Evolutionary conservation across 305 asterid genomes (phyloP).

Genomic region (Plantago rigida): DNA sequence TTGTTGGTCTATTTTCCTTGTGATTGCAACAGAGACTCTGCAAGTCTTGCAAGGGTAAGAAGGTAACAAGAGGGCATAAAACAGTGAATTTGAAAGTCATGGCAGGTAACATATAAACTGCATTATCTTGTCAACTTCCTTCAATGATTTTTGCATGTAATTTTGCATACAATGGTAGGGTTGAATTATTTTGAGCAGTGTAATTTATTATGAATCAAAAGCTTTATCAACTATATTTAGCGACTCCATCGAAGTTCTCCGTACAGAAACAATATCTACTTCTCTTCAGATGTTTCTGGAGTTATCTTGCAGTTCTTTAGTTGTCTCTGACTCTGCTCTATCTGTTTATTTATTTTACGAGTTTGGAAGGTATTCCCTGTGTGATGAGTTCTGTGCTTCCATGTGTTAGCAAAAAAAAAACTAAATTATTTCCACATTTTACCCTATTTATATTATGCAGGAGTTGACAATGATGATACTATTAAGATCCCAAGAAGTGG

Average conservation of each 20-base stretch:
- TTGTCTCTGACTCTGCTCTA: too few relatives aligned
- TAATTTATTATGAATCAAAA: too few relatives aligned
- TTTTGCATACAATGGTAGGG: too few relatives aligned
- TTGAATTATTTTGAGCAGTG: too few relatives aligned
- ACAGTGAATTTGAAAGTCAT: slow-evolving; percentile 61
- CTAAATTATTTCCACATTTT: not conserved
- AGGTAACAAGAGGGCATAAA: slow-evolving; percentile 67
- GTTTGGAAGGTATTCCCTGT: not conserved
- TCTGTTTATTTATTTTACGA: too few relatives aligned
- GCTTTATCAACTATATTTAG: too few relatives aligned
- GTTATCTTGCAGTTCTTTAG: too few relatives aligned
- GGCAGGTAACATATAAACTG: slow-evolving; percentile 50
- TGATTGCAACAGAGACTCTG: slow-evolving; percentile 57
- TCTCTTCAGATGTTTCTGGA: too few relatives aligned
- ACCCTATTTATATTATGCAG: slow-evolving; percentile 33
- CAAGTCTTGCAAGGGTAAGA: slow-evolving; percentile 81
- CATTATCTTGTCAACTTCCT: too few relatives aligned
- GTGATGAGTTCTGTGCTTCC: not conserved
- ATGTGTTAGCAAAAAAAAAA: not conserved
- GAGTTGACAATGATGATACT: slow-evolving; percentile 72
- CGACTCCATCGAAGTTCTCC: too few relatives aligned
- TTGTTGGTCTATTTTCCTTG: slow-evolving; percentile 14
- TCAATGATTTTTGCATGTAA: too few relatives aligned
- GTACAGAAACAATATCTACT: too few relatives aligned
- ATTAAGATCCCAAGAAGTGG: slow-evolving; percentile 71